phyloP scores from a whole-genome alignment of 345 rosid genomes.

The Moricandia arvensis region DNA sequence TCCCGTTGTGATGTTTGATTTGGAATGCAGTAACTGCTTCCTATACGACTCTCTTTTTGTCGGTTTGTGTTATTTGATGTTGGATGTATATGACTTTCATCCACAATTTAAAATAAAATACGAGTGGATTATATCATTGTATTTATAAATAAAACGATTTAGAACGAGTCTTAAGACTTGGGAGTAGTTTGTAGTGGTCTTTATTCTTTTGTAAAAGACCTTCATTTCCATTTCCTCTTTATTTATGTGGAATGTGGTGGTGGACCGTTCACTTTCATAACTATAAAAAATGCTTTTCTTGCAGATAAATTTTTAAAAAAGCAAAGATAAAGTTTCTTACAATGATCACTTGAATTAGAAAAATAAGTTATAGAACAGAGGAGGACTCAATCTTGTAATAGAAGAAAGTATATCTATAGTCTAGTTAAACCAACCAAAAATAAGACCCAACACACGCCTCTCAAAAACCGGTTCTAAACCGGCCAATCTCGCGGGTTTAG shows the following conservation, averaged over 20 bases:
- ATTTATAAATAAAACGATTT: neutral
- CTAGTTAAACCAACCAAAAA: slow-evolving; percentile 14
- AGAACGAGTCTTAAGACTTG: neutral
- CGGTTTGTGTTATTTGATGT: slow-evolving; percentile 12
- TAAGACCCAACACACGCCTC: slow-evolving; percentile 18
- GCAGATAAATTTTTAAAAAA: neutral
- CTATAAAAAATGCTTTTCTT: neutral
- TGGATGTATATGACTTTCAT: neutral
- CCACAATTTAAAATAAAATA: neutral
- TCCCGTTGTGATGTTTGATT: neutral
- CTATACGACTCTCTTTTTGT: neutral
- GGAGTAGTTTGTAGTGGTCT: neutral
- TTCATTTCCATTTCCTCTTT: neutral
- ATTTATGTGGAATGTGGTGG: neutral
- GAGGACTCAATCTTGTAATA: neutral
- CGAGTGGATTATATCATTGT: neutral
- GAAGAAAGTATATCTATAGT: neutral
- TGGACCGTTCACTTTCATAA: neutral
- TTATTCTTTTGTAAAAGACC: neutral
- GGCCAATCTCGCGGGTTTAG: slow-evolving; percentile 27
- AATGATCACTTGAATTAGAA: slow-evolving; percentile 15
- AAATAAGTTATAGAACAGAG: neutral
- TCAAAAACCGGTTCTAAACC: slow-evolving; percentile 37
- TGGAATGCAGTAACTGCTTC: slow-evolving; percentile 9
- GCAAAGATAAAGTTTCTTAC: neutral